Conservation (phyloP, 169 alveolate species). For the Amoebophrya sp. region DNA sequence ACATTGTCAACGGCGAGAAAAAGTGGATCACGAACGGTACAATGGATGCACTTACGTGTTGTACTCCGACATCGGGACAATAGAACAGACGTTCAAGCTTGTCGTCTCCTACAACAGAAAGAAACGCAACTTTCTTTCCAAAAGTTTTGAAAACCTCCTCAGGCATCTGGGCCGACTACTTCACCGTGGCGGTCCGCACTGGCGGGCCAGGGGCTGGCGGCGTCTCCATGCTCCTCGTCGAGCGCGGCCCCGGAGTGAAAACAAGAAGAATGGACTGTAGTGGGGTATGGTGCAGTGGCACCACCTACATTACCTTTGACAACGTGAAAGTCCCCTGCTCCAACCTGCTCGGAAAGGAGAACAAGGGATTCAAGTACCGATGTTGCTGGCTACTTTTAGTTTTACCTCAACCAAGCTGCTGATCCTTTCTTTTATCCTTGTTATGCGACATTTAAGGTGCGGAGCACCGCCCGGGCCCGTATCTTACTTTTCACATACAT, state of each 20-base stretch:
- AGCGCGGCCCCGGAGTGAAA: conserved; percentile 33
- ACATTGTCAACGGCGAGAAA: conserved; percentile 37
- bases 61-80: too few species aligned
- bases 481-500: too few species aligned
- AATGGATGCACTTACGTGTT: not conserved
- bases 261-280: conserved; percentile 34
- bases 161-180: conserved; percentile 37
- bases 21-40: conserved; percentile 37
- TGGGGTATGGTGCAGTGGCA: conserved; percentile 36
- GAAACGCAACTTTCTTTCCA: too few species aligned
- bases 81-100: too few species aligned
- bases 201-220: conserved; percentile 36
- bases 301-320: conserved; percentile 36
- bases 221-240: conserved; percentile 27
- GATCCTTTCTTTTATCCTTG: not conserved
- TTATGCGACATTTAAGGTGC: not conserved
- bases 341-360: conserved; percentile 21
- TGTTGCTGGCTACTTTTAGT: too few species aligned
- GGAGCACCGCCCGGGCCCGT: too few species aligned
- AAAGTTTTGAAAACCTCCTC: too few species aligned
- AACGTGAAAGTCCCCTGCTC: conserved; percentile 32
- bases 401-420: too few species aligned
- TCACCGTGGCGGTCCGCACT: conserved; percentile 38
- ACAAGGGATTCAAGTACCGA: too few species aligned
- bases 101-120: too few species aligned